A percentile compares a stretch with the other conserved stretches of the same genome.
phyloP scores from a whole-genome alignment of 2,329 filamentous ascomycete genomes.

The Pseudogymnoascus sp. region DNA sequence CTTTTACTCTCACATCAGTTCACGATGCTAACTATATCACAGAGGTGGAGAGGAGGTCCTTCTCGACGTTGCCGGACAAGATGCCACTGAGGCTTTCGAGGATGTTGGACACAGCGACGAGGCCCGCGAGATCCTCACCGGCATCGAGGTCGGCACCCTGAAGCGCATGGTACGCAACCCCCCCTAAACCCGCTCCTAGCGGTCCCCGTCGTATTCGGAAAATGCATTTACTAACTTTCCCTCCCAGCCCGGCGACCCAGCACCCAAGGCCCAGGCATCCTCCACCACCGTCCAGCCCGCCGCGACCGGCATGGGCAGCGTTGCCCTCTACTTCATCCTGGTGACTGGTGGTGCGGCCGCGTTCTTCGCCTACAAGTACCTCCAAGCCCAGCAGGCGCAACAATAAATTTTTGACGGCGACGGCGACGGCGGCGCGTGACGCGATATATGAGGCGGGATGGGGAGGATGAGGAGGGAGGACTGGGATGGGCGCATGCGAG shows the following conservation, averaged over 20 bases:
- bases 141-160: constrained; percentile 63
- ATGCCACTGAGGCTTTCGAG: constrained; percentile 96
- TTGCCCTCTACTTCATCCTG: constrained; percentile 74
- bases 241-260: constrained; percentile 65
- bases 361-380: constrained; percentile 78
- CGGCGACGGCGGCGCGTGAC: background rate
- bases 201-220: constrained; percentile 4
- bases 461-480: background rate
- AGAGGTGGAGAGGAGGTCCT: constrained; percentile 98
- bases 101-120: constrained; percentile 99
- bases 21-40: constrained; percentile 16
- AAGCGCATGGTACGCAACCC: constrained; percentile 64
- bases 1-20: background rate
- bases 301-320: constrained; percentile 49
- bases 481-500: background rate
- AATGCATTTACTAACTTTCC: constrained; percentile 10
- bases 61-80: constrained; percentile 90
- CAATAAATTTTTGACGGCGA: background rate
- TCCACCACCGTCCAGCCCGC: constrained; percentile 34
- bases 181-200: constrained; percentile 9
- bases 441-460: background rate
- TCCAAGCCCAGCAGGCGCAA: constrained; percentile 40
- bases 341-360: constrained; percentile 67
- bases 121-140: constrained; percentile 84
- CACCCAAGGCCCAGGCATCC: constrained; percentile 52